Base-by-base conservation (phyloP, 176 grass and related monocot genomes). In the Oryza meyeriana region DNA sequence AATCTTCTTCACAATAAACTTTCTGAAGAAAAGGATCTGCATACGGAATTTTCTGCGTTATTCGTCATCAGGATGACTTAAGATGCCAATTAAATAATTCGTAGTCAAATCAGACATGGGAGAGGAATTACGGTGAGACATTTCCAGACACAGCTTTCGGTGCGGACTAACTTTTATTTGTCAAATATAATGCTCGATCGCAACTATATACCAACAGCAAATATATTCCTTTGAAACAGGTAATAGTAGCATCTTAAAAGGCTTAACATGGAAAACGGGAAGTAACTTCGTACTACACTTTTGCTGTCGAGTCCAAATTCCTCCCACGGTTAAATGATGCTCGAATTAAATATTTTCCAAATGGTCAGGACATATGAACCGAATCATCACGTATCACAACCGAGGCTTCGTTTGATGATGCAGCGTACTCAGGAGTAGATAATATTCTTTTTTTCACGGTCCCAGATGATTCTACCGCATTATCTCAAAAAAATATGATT, bases 221-320 rank as follows among this genome's bases (percentile, higher is more conserved):
- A 84, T 76, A 84, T 76, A 84, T 76, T 58, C 62, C 44, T 25
- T 41, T 20, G 72, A n/a, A 58, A 75, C 32, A 34, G 11, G 44
- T 14, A 24, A 59, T 3, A 9, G 20, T 25, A 59, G 22, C 55
- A 11, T 59, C 4, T 22, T 75, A 34, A 30, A 58, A 25, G 9
- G 47, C 7, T 10, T 59, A 24, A 11, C 22, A 59, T 67, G 41
- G 63, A 52, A 79, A 79, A 36, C 29, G 22, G 29, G 4, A 47
- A 30, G 12, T n/a, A 34, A 25, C 32, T 34, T 34, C 8, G 16
- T 28, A 36, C 31, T 1, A 16, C 8, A 24, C 34, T 45, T 14
- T 16, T 39, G 36, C 17, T 45, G 11, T 9, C 48, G 36, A 28
- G 55, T 72, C 25, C 75, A 40, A 14, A 66, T 86, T 79, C 73